A percentile compares a stretch with the other conserved stretches of the same genome.
These are phyloP conservation scores for Pseudonectria buxi DNA, from an alignment of 2,329 filamentous ascomycete genomes.

Conservation along the genomic window DNA sequence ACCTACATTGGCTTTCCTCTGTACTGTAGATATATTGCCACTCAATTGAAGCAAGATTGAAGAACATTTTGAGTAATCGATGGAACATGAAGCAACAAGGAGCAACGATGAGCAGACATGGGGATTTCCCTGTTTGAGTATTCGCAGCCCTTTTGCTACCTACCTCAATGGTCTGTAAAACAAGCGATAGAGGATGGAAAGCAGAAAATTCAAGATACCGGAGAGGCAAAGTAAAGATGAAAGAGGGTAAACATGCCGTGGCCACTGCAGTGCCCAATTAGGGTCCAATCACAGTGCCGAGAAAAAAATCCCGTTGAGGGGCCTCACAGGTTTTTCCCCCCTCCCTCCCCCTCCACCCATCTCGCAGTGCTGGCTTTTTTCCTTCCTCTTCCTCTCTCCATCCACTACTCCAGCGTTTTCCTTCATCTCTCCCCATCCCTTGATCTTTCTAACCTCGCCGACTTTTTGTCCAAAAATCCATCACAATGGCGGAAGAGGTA, in stretches of 20 bases:
- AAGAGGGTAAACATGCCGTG: constrained; percentile 1
- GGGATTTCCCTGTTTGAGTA: too few species aligned
- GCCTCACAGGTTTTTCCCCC: constrained; percentile 28
- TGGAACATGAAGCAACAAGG: too few species aligned
- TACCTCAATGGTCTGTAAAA: too few species aligned
- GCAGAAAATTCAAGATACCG: too few species aligned
- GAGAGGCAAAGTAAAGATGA: too few species aligned
- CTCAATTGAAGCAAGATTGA: too few species aligned
- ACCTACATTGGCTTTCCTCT: too few species aligned
- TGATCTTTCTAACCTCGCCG: constrained; percentile 23
- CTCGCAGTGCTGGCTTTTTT: constrained; percentile 20
- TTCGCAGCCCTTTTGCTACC: too few species aligned
- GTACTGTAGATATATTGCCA: too few species aligned
- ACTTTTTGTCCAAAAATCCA: constrained; percentile 33
- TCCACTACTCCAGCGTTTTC: constrained; percentile 22
- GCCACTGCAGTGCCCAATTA: constrained; percentile 19
- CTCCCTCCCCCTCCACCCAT: constrained; percentile 21
- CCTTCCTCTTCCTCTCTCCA: constrained; percentile 25
- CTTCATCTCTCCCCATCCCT: constrained; percentile 11
- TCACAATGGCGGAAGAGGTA: constrained; percentile 56
- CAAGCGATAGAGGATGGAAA: too few species aligned
- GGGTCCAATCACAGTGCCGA: constrained; percentile 31
- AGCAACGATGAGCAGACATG: too few species aligned
- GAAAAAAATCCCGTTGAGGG: constrained; percentile 32
- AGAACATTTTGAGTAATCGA: too few species aligned